phyloP scores from a whole-genome alignment of 2,329 filamentous ascomycete genomes.

The Cordyceps cateniannulata region DNA sequence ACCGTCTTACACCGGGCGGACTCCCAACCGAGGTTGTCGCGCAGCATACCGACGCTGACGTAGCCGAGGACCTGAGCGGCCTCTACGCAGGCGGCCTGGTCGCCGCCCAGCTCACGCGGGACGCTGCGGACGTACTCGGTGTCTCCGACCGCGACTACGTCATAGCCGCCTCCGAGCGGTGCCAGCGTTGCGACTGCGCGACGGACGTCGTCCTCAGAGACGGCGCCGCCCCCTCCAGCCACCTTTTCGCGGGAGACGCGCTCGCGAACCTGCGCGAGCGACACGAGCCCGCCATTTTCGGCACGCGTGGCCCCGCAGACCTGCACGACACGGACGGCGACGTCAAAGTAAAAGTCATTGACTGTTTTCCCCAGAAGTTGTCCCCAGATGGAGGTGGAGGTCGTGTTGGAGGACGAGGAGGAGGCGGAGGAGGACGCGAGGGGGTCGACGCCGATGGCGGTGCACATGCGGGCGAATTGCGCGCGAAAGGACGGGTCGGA shows the following conservation, averaged over 20 bases:
- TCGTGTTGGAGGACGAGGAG: conserved; percentile 24
- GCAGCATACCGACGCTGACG: conserved; percentile 83
- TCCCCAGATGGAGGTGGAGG: conserved; percentile 69
- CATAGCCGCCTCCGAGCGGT: conserved; percentile 83
- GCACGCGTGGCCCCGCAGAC: conserved; percentile 78
- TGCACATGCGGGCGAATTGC: conserved; percentile 97
- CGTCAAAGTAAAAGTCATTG: conserved; percentile 97
- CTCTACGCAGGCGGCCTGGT: conserved; percentile 89
- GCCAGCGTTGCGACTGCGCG: conserved; percentile 81
- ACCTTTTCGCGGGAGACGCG: conserved; percentile 60
- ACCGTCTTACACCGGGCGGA: conserved; percentile 79
- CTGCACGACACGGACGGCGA: conserved; percentile 92
- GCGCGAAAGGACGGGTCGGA: conserved; percentile 92
- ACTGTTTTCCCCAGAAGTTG: conserved; percentile 87
- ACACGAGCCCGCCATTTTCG: conserved; percentile 90
- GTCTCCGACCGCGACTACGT: conserved; percentile 74
- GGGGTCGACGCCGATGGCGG: conserved; percentile 92
- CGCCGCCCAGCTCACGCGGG: conserved; percentile 89
- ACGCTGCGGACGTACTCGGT: conserved; percentile 86
- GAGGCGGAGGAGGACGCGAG: conserved; percentile 49
- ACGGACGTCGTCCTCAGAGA: conserved; percentile 89
- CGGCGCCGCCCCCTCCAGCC: conserved; percentile 64
- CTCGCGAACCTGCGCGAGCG: conserved; percentile 72
- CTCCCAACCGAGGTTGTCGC: conserved; percentile 81
- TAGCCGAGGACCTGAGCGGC: conserved; percentile 85